Evolutionary conservation across 192 early-diverging fungal species (phyloP), one percentile per base, ranked within the genome.

Genomic region (Phycomyces blakesleeanus): DNA sequence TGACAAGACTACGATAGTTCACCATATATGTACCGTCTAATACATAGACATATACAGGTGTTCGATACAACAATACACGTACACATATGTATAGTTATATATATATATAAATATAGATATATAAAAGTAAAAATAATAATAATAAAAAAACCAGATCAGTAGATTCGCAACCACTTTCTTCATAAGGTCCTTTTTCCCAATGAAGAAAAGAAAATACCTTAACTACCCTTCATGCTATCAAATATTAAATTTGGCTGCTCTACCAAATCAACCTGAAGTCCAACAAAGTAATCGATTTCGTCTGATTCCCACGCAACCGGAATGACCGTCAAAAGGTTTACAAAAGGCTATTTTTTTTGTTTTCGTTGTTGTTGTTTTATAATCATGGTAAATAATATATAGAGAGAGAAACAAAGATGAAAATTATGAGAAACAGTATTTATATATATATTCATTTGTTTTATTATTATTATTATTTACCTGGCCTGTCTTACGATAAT

Each of bases 231-330:
- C 84, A 87, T 81, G 55, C 77, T 80, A 9, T 81, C 67, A 38
- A 89, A 65, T 58, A 89, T 87, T 7, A 83, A 76, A 27, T 86
- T 81, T n/a, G 87, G 87, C 64, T 87, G 87, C 25, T 85, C 83
- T 9, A 89, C 80, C 22, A 89, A 63, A 59, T 89, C 87, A 9
- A 87, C 76, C 63, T 87, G 85, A 49, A 89, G 79, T 9, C 87
- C 87, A 44, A 89, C 82, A 76, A 81, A 87, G 50, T 76, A 84
- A 47, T 78, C 75, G 29, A 87, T 71, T 14, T 85, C 86, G 3
- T 83, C 72, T 2, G 60, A 64, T 38, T 74, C 68, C 67, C 72
- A 75, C 9, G 67, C 42, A 20, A 89, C 73, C 0, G 87, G 87
- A 26, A 89, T 80, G 16, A 87, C 71, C 0, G 87, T 87, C 5